Base-by-base conservation (phyloP, 805 yeast genomes). In the Debaryomyces hansenii region DNA sequence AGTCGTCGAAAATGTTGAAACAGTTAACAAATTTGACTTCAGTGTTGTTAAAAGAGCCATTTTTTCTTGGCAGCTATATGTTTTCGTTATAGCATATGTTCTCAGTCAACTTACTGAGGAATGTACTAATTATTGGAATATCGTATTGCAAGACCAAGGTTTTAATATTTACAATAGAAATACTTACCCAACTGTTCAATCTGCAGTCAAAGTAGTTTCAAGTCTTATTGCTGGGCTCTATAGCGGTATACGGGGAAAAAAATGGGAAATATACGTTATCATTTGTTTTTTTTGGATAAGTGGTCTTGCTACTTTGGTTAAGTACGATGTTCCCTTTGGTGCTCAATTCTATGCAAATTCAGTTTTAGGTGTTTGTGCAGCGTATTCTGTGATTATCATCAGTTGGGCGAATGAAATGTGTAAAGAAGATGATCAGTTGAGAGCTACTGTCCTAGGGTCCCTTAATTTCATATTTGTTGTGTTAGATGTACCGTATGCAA, bases 11-110 rank as follows among this genome's bases (percentile, higher is more conserved):
- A 27, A 20, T 20, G 41, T 33, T 14, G 35, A 41, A 16, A 20
- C n/a, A 14, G 20, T 20, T 16, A 34, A 48, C 47, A 14, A 37
- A 20, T 43, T 43, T 27, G 32, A 37, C 18, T 31, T 27, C 10
- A 16, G 29, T 12, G n/a, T 43, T 14, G 14, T 45, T 21, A 35
- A 35, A 16, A 51, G 61, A 10, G 55, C 79, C 1, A 43, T 74
- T 31, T 72, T 73, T 4, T 66, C 75, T 40, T 82, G 85, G 85
- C 83, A 78, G 57, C 76, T 76, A 78, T 82, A 78, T 69, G 57
- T 77, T 33, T 79, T 80, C 50, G 72, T 79, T 8, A 52, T 77
- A 8, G 70, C 78, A 8, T 80, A 83, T 83, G 63, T 71, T 1
- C 57, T 77, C 20, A 80, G 79, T 15, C 82, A 81, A 50, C 75